A percentile compares a stretch with the other conserved stretches of the same genome.
Evolutionary conservation across 1,139 yeast species (phyloP).

Genomic region (Pichia kudriavzevii): DNA sequence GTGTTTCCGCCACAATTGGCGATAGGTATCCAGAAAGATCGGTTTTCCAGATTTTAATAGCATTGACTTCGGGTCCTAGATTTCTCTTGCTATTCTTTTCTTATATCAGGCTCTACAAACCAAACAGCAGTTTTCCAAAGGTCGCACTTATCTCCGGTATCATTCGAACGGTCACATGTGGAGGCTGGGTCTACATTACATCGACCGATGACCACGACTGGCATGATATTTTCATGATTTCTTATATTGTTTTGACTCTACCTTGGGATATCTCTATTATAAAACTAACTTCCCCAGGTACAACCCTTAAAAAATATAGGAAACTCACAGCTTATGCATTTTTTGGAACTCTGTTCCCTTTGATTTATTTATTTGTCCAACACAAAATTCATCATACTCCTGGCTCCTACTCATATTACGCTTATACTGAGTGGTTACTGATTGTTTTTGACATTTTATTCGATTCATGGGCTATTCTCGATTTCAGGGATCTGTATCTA

Average conservation of each 20-base stretch:
- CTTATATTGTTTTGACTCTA: conserved; percentile 76
- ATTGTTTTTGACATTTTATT: conserved; percentile 76
- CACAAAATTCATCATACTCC: conserved; percentile 82
- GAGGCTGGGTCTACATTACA: conserved; percentile 97
- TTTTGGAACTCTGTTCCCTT: conserved; percentile 67
- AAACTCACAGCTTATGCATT: conserved; percentile 50
- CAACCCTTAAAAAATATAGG: conserved; percentile 46
- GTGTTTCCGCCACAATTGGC: conserved; percentile 94
- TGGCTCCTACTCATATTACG: conserved; percentile 94
- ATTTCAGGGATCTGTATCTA: conserved; percentile 54
- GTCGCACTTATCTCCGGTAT: conserved; percentile 53
- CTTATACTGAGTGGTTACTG: conserved; percentile 90
- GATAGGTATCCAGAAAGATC: conserved; percentile 95
- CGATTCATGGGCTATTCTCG: conserved; percentile 71
- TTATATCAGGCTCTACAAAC: conserved; percentile 37
- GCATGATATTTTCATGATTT: conserved; percentile 92
- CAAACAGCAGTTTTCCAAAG: conserved; percentile 37
- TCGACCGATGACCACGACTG: conserved; percentile 95
- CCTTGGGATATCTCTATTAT: conserved; percentile 82
- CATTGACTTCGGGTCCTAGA: conserved; percentile 79
- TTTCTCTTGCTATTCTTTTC: conserved; percentile 63
- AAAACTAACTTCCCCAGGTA: conserved; percentile 42
- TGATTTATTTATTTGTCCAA: conserved; percentile 83
- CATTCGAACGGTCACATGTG: conserved; percentile 84
- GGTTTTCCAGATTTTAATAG: conserved; percentile 77